Percentiles rank a stretch among this genome's conserved stretches.
Conservation (phyloP, 148 eudicot species). For the Camellia granthamiana region DNA sequence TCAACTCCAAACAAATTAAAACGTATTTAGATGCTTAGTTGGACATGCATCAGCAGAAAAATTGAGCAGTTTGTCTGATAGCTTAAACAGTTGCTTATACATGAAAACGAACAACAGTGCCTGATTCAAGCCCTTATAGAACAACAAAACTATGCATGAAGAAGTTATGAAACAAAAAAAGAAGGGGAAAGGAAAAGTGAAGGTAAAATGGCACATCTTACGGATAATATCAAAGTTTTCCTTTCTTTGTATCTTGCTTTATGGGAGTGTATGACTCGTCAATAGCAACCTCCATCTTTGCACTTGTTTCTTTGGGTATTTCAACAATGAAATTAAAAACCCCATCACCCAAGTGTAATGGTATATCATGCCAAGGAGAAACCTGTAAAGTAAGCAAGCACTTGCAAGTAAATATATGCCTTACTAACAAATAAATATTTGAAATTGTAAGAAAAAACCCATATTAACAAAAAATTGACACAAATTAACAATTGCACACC, state of each 20-base stretch:
- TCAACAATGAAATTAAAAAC: constrained; percentile 81
- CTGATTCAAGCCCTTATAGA: background rate
- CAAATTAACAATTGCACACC: too few species aligned
- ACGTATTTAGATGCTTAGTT: background rate
- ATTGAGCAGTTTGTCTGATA: background rate
- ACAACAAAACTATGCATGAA: background rate
- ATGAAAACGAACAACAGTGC: background rate
- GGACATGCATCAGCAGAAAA: background rate
- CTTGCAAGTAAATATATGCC: background rate
- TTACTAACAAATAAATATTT: background rate
- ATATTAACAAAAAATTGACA: background rate
- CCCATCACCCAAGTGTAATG: constrained; percentile 79
- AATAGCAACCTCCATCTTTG: constrained; percentile 98
- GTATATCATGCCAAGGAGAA: constrained; percentile 96
- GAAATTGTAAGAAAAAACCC: background rate
- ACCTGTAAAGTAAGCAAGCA: constrained; percentile 38
- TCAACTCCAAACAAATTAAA: background rate
- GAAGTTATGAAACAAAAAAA: background rate
- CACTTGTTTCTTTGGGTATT: constrained; percentile 93
- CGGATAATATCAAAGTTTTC: constrained; percentile 93
- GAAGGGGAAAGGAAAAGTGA: background rate
- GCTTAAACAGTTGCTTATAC: background rate
- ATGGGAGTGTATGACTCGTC: constrained; percentile 83
- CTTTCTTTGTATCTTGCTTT: constrained; percentile 93
- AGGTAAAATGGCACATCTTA: constrained; percentile 35